Base-by-base conservation (phyloP, 371 early-diverging fungal genomes). In the Batrachochytrium dendrobatidis region DNA sequence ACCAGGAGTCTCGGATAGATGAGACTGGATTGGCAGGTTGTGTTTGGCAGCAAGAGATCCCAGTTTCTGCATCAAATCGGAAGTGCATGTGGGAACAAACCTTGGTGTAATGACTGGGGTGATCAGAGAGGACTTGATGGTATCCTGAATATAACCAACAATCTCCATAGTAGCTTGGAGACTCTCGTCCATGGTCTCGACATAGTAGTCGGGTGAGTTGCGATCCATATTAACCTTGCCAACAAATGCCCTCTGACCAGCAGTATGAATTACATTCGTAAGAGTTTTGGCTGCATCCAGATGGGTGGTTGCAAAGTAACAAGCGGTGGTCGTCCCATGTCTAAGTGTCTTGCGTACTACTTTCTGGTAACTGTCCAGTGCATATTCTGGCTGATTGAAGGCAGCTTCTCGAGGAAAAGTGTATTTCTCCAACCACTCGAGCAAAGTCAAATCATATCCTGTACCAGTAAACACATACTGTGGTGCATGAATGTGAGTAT, bases 201-300 rank as follows among this genome's bases (percentile, higher is more conserved):
- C 61, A 66, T 89, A 87, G 61, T 72, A 78, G 26, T 84, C 83
- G 6, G 94, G 93, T 0, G 85, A 66, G 66, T 92, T 87, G 58
- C 84, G 77, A 69, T 94, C 92, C 96, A 94, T 94, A 79, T 89
- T 90, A 59, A 94, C 94, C 66, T 92, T 92, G 43, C 96, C 96
- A 24, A 95, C 83, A 66, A 79, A 88, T 18, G 89, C 94, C 46
- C 96, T 87, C 69, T 95, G 94, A 1, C 94, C 96, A 8, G 77
- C 66, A 20, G 68, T 61, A 17, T 74, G 71, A 31, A 91, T 80
- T 15, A 83, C 72, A 28, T 89, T 82, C 2, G 83, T 89, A 35
- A 95, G 73, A 3, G 72, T 61, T 57, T 86, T 76, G 61, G 81
- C 81, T 2, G 87, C 80, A 10, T 84, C 83, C 17, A 87, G 63